A percentile compares a stretch with the other conserved stretches of the same genome.
Evolutionary conservation across 345 rosid genomes (phyloP).

Genomic region (Euphorbia tirucalli): DNA sequence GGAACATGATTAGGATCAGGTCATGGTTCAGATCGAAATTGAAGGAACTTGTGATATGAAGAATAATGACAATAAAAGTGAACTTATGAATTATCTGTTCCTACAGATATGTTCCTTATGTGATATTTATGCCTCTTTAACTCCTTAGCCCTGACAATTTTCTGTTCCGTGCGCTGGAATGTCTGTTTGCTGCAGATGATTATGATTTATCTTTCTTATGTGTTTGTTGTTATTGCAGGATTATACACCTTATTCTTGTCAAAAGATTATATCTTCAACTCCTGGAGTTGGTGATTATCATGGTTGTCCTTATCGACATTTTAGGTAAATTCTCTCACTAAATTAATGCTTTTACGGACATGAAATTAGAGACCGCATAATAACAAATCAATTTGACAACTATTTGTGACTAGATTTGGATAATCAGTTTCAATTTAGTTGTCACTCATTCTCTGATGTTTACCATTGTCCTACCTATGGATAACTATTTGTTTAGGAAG

Average conservation of each 20-base stretch:
- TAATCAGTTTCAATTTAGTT: not conserved
- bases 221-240: slow-evolving; percentile 50
- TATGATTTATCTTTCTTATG: not conserved
- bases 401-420: not conserved
- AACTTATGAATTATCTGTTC: not conserved
- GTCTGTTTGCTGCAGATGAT: not conserved
- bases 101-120: not conserved
- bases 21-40: not conserved
- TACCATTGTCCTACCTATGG: not conserved
- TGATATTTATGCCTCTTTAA: not conserved
- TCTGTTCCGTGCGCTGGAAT: not conserved
- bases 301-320: slow-evolving; percentile 94
- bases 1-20: not conserved
- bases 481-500: not conserved
- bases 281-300: slow-evolving; percentile 91
- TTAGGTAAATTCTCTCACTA: slow-evolving; percentile 51
- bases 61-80: not conserved
- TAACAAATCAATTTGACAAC: not conserved
- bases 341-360: not conserved
- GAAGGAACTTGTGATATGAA: not conserved
- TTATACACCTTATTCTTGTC: slow-evolving; percentile 93
- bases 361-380: not conserved
- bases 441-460: not conserved
- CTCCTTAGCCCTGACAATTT: not conserved
- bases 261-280: slow-evolving; percentile 66